phyloP scores from a whole-genome alignment of 2,329 filamentous ascomycete genomes.

The Pseudogymnoascus sp. region DNA sequence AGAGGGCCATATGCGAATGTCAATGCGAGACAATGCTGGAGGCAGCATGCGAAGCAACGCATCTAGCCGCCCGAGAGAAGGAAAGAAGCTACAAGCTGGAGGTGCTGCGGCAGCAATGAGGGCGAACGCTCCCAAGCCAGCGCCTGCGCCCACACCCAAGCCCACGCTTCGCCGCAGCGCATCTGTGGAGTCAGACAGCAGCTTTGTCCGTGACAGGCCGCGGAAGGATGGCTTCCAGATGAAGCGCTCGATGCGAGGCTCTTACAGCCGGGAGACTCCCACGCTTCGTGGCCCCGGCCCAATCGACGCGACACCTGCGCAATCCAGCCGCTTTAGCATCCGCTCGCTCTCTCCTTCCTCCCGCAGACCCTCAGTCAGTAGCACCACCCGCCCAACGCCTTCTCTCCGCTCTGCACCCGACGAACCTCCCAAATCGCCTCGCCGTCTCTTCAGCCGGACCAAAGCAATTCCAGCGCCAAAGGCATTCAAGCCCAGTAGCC shows the following conservation, averaged over 20 bases:
- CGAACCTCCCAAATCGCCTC: background rate
- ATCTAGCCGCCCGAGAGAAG: background rate
- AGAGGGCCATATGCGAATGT: constrained; percentile 19
- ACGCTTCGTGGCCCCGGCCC: constrained; percentile 27
- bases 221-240: constrained; percentile 52
- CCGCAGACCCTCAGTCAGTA: constrained; percentile 37
- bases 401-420: background rate
- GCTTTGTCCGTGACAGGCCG: constrained; percentile 64
- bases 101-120: constrained; percentile 17
- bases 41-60: constrained; percentile 15
- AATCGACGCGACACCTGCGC: constrained; percentile 34
- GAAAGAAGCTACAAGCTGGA: constrained; percentile 18
- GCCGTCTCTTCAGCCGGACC: constrained; percentile 19
- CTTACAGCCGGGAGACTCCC: constrained; percentile 27
- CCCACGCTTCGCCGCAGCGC: constrained; percentile 44
- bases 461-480: constrained; percentile 17
- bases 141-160: constrained; percentile 8
- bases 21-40: constrained; percentile 20
- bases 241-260: constrained; percentile 65
- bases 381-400: background rate
- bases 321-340: constrained; percentile 60
- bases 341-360: constrained; percentile 60
- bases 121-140: background rate
- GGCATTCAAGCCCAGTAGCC: background rate
- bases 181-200: constrained; percentile 70